Conservation (phyloP, 345 rosid genomes). For the Populus pruinosa region DNA sequence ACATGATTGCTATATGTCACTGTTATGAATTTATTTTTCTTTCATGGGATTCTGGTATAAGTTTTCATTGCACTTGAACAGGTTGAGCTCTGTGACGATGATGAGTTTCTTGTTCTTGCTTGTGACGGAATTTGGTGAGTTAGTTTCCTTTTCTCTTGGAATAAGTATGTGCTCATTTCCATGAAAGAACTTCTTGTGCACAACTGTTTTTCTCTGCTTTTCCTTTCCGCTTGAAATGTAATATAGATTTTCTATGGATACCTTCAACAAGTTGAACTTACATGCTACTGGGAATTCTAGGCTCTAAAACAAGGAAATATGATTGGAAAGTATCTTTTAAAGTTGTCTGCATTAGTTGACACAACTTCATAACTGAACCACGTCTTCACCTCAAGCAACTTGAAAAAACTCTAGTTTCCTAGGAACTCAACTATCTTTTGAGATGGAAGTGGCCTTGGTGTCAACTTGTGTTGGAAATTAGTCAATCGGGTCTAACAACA, state of each 20-base stretch:
- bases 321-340: neutral
- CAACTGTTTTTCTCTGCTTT: neutral
- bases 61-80: slow-evolving; percentile 15
- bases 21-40: neutral
- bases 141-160: neutral
- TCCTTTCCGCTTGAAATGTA: neutral
- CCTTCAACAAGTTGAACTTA: neutral
- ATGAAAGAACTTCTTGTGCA: neutral
- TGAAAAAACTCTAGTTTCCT: neutral
- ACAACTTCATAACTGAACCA: neutral
- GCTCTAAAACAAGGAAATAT: neutral
- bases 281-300: neutral
- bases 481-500: neutral
- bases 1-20: neutral
- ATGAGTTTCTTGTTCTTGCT: slow-evolving; percentile 85
- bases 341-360: neutral
- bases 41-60: neutral
- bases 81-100: slow-evolving; percentile 96
- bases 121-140: slow-evolving; percentile 95
- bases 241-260: neutral
- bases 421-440: neutral
- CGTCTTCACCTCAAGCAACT: neutral
- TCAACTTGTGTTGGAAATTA: neutral
- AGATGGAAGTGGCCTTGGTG: neutral
- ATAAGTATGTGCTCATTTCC: neutral